Percentiles rank a stretch among this genome's conserved stretches.
phyloP scores from a whole-genome alignment of 306 rosid species.

The Acacia crassicarpa region DNA sequence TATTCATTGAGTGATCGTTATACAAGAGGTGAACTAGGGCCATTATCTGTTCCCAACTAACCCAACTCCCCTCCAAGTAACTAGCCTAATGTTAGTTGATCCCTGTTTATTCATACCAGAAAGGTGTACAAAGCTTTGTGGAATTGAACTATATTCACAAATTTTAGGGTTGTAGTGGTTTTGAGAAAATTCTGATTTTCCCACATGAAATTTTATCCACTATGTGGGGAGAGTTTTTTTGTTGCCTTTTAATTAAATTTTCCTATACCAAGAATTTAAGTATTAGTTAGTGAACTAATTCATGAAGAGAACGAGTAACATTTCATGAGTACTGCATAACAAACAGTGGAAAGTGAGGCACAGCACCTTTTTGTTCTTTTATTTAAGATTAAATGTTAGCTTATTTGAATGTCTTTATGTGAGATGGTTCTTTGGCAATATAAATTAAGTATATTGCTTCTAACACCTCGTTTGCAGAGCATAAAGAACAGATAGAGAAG shows the following conservation, averaged over 20 bases:
- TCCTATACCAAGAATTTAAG: background rate
- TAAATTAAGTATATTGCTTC: background rate
- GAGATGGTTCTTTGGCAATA: background rate
- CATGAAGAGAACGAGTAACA: background rate
- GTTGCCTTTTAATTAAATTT: background rate
- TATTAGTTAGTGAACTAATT: background rate
- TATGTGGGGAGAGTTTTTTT: background rate
- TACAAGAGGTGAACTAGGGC: too few species aligned
- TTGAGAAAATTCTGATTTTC: background rate
- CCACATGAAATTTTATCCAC: background rate
- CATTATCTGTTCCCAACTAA: too few species aligned
- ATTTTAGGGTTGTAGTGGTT: background rate
- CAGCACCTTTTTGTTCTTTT: background rate
- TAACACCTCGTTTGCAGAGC: slow-evolving; percentile 56
- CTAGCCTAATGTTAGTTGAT: too few species aligned
- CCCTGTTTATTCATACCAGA: too few species aligned
- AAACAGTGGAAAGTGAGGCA: background rate
- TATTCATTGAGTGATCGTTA: too few species aligned
- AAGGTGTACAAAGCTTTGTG: too few species aligned
- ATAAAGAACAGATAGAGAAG: slow-evolving; percentile 91
- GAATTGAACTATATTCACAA: too few species aligned
- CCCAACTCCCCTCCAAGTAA: too few species aligned
- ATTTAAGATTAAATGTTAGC: background rate
- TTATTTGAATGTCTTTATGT: background rate
- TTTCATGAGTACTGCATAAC: background rate